These are phyloP conservation scores for Camelina neglecta DNA, from an alignment of 345 rosid genomes.

Conservation along the genomic window DNA sequence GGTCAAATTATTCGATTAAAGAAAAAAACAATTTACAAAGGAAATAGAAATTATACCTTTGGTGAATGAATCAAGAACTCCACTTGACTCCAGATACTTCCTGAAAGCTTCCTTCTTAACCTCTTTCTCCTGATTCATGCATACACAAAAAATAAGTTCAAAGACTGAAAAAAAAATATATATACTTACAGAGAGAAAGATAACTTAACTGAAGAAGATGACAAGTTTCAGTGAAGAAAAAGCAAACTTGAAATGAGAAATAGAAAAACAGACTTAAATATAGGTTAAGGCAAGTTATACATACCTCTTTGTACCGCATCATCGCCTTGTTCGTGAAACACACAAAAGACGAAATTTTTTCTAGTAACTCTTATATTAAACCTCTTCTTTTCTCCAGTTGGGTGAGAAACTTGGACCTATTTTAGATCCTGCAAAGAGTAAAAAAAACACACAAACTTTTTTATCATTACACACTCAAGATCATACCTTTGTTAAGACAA, in stretches of 20 bases:
- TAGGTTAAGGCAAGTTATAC: conserved; percentile 25
- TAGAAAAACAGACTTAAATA: neutral
- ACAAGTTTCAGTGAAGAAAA: conserved; percentile 1
- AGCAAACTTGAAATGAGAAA: conserved; percentile 8
- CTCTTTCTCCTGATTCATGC: conserved; percentile 70
- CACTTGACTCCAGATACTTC: conserved; percentile 84
- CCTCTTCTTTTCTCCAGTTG: neutral
- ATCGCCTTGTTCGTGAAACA: conserved; percentile 37
- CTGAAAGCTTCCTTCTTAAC: conserved; percentile 90
- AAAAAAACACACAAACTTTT: neutral
- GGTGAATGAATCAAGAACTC: conserved; percentile 84
- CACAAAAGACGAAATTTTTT: neutral
- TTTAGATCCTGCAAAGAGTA: conserved; percentile 19
- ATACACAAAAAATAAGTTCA: neutral
- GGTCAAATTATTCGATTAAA: neutral
- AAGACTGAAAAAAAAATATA: neutral
- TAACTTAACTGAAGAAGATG: neutral
- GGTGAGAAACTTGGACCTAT: conserved; percentile 15
- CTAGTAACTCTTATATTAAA: neutral
- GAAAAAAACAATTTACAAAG: neutral
- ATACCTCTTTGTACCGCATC: conserved; percentile 67
- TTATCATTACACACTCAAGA: too few species aligned
- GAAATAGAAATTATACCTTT: conserved; percentile 52
- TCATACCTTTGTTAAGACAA: neutral
- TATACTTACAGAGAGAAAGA: neutral